A percentile compares a stretch with the other conserved stretches of the same genome.
Evolutionary conservation across 2,329 filamentous ascomycete genomes (phyloP).

Genomic region (Cladophialophora psammophila): DNA sequence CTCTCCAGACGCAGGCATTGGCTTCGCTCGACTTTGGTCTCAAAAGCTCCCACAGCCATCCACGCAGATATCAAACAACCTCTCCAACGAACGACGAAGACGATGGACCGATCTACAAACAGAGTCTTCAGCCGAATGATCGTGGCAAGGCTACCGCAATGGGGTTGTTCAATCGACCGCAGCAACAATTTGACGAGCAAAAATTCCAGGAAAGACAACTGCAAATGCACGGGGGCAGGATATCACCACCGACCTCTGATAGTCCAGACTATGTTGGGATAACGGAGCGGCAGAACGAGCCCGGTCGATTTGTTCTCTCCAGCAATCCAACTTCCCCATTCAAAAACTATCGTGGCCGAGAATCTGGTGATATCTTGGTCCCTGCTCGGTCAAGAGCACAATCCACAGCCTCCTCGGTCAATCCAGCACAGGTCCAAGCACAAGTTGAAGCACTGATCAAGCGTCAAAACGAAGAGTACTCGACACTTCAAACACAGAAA

Average conservation of each 20-base stretch:
- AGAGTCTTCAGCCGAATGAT: slow-evolving; percentile 75
- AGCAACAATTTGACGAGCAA: slow-evolving; percentile 79
- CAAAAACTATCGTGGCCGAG: slow-evolving; percentile 17
- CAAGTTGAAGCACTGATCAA: slow-evolving; percentile 39
- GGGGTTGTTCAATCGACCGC: slow-evolving; percentile 75
- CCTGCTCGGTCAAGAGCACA: slow-evolving; percentile 29
- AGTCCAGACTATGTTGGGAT: slow-evolving; percentile 32
- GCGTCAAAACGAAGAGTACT: slow-evolving; percentile 39
- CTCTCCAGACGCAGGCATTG: slow-evolving; percentile 44
- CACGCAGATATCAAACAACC: slow-evolving; percentile 36
- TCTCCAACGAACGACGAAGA: slow-evolving; percentile 56
- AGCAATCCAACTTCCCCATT: slow-evolving; percentile 23
- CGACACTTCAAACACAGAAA: slow-evolving; percentile 28
- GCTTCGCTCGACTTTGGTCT: slow-evolving; percentile 38
- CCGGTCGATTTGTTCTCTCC: slow-evolving; percentile 7
- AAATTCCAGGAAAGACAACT: slow-evolving; percentile 83
- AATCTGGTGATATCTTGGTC: slow-evolving; percentile 13
- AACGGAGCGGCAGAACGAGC: slow-evolving; percentile 36
- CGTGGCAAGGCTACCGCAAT: slow-evolving; percentile 80
- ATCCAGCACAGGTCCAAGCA: slow-evolving; percentile 34
- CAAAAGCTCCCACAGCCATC: slow-evolving; percentile 22
- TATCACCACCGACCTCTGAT: slow-evolving; percentile 58
- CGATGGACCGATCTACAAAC: slow-evolving; percentile 67
- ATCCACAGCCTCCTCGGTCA: slow-evolving; percentile 33
- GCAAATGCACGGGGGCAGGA: slow-evolving; percentile 78